These are phyloP conservation scores for Strobilomyces dryophilus DNA, from an alignment of 768 basidiomycete species.

Conservation along the genomic window DNA sequence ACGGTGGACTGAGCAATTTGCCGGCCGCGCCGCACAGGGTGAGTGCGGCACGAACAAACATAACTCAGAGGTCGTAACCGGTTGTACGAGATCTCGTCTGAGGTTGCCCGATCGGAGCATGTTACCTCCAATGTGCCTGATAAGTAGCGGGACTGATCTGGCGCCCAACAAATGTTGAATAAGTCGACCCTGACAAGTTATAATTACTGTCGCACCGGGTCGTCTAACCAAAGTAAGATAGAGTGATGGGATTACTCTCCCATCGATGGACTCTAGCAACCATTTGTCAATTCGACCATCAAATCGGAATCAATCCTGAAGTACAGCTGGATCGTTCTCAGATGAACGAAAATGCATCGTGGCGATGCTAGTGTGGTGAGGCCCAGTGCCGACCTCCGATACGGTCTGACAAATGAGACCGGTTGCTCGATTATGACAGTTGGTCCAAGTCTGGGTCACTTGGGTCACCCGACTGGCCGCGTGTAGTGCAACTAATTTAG, in stretches of 20 bases:
- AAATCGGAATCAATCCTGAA: conserved; percentile 13
- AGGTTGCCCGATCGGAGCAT: conserved; percentile 24
- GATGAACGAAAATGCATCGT: conserved; percentile 11
- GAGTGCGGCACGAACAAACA: conserved; percentile 28
- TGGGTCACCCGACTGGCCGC: conserved; percentile 5
- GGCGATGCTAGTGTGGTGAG: conserved; percentile 21
- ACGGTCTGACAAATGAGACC: conserved; percentile 16
- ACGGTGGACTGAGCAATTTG: conserved; percentile 26
- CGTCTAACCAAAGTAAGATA: conserved; percentile 32
- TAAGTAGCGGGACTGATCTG: conserved; percentile 25
- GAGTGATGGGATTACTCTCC: conserved; percentile 15
- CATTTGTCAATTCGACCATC: conserved; percentile 17
- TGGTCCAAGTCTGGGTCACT: conserved; percentile 6
- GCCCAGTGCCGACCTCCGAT: conserved; percentile 12
- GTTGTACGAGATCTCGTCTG: conserved; percentile 27
- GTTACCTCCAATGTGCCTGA: conserved; percentile 28
- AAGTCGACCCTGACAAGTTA: conserved; percentile 23
- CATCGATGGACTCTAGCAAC: conserved; percentile 12
- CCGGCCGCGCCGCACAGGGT: conserved; percentile 29
- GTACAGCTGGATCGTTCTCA: conserved; percentile 18
- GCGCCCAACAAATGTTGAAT: conserved; percentile 15
- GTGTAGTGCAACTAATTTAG: conserved; percentile 9
- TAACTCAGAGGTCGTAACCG: conserved; percentile 22
- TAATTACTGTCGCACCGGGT: conserved; percentile 12
- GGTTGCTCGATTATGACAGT: conserved; percentile 10